Conservation (phyloP, 2,329 filamentous ascomycete genomes). For the Hypoxylon sp. region DNA sequence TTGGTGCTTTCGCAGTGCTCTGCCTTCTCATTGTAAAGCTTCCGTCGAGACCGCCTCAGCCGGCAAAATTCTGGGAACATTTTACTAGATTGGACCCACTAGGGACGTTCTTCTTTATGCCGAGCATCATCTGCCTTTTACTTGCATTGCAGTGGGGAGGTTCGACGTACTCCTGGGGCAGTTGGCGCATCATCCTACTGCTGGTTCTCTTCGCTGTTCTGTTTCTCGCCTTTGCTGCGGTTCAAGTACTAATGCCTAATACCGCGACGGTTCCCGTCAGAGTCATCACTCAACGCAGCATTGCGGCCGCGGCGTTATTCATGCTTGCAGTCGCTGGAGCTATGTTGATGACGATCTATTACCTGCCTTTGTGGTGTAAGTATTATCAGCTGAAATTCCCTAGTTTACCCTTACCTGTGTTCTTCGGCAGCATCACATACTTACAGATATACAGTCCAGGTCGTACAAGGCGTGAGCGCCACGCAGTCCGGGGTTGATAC, state of each 20-base stretch:
- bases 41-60: slow-evolving; percentile 50
- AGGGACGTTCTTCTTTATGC: slow-evolving; percentile 73
- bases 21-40: slow-evolving; percentile 66
- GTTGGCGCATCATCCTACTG: slow-evolving; percentile 68
- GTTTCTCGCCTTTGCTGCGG: slow-evolving; percentile 63
- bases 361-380: slow-evolving; percentile 67
- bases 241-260: slow-evolving; percentile 69
- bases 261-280: slow-evolving; percentile 70
- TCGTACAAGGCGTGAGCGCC: slow-evolving; percentile 67
- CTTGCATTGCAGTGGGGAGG: slow-evolving; percentile 77
- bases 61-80: slow-evolving; percentile 57
- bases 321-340: slow-evolving; percentile 55
- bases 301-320: slow-evolving; percentile 61
- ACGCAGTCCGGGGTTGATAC: slow-evolving; percentile 71
- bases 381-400: slow-evolving; percentile 8
- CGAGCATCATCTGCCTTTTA: slow-evolving; percentile 71
- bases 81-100: slow-evolving; percentile 68
- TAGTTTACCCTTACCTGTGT: background rate
- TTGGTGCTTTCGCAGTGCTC: slow-evolving; percentile 66
- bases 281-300: slow-evolving; percentile 69
- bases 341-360: slow-evolving; percentile 71
- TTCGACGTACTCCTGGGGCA: slow-evolving; percentile 63
- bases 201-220: slow-evolving; percentile 66
- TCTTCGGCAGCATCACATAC: slow-evolving; percentile 13
- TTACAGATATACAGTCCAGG: slow-evolving; percentile 61